Conservation (phyloP, 768 basidiomycete genomes). For the Leucogyrophana mollusca region DNA sequence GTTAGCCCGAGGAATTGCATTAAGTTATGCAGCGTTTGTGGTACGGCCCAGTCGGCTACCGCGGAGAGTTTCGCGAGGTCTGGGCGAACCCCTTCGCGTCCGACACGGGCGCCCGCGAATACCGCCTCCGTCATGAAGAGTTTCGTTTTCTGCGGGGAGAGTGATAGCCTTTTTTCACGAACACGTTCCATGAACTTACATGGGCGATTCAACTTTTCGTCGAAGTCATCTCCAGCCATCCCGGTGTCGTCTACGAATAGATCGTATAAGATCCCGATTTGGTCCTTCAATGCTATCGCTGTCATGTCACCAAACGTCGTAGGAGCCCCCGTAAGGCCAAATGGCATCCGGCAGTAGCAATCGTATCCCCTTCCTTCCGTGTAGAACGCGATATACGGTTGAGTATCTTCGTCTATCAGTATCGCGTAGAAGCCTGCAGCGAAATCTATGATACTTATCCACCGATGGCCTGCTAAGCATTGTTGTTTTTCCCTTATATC, state of each 20-base stretch:
- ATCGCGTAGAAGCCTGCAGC: constrained; percentile 22
- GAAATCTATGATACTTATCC: constrained; percentile 21
- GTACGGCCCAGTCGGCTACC: constrained; percentile 7
- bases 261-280: constrained; percentile 11
- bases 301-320: constrained; percentile 9
- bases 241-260: constrained; percentile 17
- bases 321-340: constrained; percentile 24
- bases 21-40: not conserved
- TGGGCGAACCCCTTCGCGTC: constrained; percentile 1
- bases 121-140: constrained; percentile 8
- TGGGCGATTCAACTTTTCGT: not conserved
- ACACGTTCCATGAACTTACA: not conserved
- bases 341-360: constrained; percentile 17
- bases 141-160: not conserved
- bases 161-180: not conserved
- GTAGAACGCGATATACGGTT: constrained; percentile 22
- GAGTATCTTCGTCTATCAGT: constrained; percentile 7
- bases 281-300: constrained; percentile 4
- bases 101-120: not conserved
- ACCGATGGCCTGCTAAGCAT: constrained; percentile 14
- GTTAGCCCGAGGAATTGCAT: constrained; percentile 8
- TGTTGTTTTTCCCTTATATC: constrained; percentile 22
- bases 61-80: constrained; percentile 3
- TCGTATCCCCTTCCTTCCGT: constrained; percentile 22
- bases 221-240: constrained; percentile 6